Evolutionary conservation across 2,329 filamentous ascomycete genomes (phyloP).

Genomic region (Ophiognomonia clavigignenti-juglandacearum): DNA sequence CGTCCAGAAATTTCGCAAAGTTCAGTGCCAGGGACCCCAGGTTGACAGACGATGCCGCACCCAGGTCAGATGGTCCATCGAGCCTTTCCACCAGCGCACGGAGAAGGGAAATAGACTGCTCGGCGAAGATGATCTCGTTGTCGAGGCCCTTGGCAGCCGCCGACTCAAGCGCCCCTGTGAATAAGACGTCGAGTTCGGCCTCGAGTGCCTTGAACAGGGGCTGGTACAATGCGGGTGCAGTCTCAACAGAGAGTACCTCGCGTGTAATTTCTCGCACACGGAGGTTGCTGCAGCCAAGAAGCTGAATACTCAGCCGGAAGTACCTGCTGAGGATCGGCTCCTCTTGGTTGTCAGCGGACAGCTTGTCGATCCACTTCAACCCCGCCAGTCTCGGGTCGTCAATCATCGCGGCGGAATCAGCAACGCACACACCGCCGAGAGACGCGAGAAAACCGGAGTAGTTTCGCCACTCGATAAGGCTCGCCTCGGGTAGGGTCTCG

Average conservation of each 20-base stretch:
- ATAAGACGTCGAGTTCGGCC: slow-evolving; percentile 58
- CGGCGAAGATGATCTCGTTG: slow-evolving; percentile 60
- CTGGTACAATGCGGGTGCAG: slow-evolving; percentile 57
- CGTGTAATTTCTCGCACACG: slow-evolving; percentile 62
- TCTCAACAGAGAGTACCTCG: slow-evolving; percentile 61
- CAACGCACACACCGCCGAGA: slow-evolving; percentile 60
- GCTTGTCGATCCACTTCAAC: slow-evolving; percentile 60
- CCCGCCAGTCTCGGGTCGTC: slow-evolving; percentile 55
- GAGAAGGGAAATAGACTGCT: slow-evolving; percentile 61
- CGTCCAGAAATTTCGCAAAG: slow-evolving; percentile 63
- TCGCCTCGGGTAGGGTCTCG: slow-evolving; percentile 50
- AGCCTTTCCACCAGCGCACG: slow-evolving; percentile 60
- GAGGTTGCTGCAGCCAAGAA: slow-evolving; percentile 60
- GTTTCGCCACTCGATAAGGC: slow-evolving; percentile 62
- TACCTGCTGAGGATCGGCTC: slow-evolving; percentile 57
- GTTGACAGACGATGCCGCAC: slow-evolving; percentile 58
- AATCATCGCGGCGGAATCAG: slow-evolving; percentile 49
- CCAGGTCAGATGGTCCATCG: slow-evolving; percentile 58
- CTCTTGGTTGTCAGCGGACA: slow-evolving; percentile 54
- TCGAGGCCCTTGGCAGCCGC: slow-evolving; percentile 47
- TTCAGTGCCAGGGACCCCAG: slow-evolving; percentile 59
- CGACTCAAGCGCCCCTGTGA: slow-evolving; percentile 50
- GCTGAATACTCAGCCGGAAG: slow-evolving; percentile 58
- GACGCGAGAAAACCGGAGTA: slow-evolving; percentile 65
- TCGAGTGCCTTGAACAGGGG: slow-evolving; percentile 62